Base-by-base conservation (phyloP, 352 stramenopile genomes). In the Phytophthora brassicae region DNA sequence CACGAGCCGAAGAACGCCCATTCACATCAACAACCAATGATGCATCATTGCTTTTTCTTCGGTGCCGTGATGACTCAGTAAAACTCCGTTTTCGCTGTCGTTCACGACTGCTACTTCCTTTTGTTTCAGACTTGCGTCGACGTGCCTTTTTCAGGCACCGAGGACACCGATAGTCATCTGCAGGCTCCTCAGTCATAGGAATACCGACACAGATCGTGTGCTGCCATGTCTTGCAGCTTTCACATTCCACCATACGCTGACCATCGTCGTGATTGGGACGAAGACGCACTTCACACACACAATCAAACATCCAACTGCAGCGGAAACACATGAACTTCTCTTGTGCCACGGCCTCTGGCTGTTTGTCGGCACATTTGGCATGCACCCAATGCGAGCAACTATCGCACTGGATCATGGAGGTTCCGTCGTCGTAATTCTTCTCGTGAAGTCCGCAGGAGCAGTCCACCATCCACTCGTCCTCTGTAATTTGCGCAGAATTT, bases 251-350 rank as follows among this genome's bases (percentile, higher is more conserved):
- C 84, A 93, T 93, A 22, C 73, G 78, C 20, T 69, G 62, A 8
- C 74, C 70, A 51, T 93, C 84, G 41, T 93, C 81, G 44, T 87
- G 84, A 47, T 93, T 91, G 28, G 70, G 72, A 48, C 41, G 64
- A 6, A 55, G 52, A 45, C 79, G 74, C 29, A 89, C 43, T 7
- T 75, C 75, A 58, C 84, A 93, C 19, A 74, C 63, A 49, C 84
- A 92, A 26, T 88, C 70, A 43, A 92, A 89, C 41, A 84, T 77
- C 84, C 84, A 92, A 20, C 84, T 54, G 57, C 83, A 89, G 26
- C 76, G 72, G 58, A 81, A 84, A 50, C 80, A 90, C 47, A 75
- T 49, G 38, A 89, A 90, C 23, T 77, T 72, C 35, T 89, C 77
- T 35, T 80, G 75, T 6, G 75, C 68, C 14, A 73, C 68, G 4